Conservation (phyloP, 371 early-diverging fungal species). For the Nematocida ironsii region DNA sequence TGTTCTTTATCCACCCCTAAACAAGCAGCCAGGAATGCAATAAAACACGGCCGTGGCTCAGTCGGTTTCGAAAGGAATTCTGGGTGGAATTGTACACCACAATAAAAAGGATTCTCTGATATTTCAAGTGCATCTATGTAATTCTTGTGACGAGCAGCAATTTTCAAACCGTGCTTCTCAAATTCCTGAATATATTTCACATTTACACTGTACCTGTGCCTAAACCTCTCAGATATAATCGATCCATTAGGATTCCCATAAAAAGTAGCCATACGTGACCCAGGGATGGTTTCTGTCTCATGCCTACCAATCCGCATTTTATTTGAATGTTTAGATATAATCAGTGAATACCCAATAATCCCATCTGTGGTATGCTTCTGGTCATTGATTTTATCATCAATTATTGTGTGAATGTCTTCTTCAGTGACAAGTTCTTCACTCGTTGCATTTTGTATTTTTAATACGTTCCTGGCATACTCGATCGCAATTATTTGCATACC, state of each 20-base stretch:
- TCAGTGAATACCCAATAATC: conserved; percentile 73
- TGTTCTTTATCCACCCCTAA: neutral
- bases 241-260: conserved; percentile 72
- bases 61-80: conserved; percentile 91
- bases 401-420: conserved; percentile 42
- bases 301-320: conserved; percentile 89
- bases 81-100: conserved; percentile 96
- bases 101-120: conserved; percentile 81
- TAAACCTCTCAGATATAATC: conserved; percentile 78
- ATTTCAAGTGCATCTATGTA: conserved; percentile 93
- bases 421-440: conserved; percentile 65
- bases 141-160: conserved; percentile 86
- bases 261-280: conserved; percentile 67
- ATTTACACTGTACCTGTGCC: conserved; percentile 97
- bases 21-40: conserved; percentile 73
- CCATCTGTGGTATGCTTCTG: conserved; percentile 69
- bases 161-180: conserved; percentile 78
- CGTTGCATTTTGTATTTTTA: conserved; percentile 73
- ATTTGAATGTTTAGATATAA: conserved; percentile 91
- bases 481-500: conserved; percentile 95
- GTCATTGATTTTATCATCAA: conserved; percentile 43
- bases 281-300: conserved; percentile 77
- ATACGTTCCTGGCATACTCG: conserved; percentile 91
- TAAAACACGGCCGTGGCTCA: conserved; percentile 83
- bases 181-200: conserved; percentile 75